Base-by-base conservation (phyloP, 2,329 filamentous ascomycete genomes). In the Botryosphaeria dothidea region DNA sequence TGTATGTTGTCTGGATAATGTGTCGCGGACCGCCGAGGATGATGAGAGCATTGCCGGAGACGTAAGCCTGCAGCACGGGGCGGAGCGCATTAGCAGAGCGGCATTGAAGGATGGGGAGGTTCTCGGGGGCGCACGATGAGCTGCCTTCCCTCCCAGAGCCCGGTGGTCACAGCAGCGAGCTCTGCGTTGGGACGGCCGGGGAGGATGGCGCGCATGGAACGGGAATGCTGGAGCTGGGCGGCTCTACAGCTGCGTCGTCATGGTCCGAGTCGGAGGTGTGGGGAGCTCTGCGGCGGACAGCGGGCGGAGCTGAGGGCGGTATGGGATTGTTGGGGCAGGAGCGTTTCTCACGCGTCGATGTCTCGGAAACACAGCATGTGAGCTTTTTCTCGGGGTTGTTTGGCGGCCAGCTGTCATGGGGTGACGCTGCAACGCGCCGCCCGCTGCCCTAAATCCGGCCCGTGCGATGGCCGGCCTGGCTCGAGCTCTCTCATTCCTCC, bases 1-100 rank as follows among this genome's bases (percentile, higher is more conserved):
- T 89, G 80, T 97, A 96, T 70, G 96, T 90, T 3, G 93, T 97
- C 78, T 99, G 95, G 36, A 97, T 79, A 68, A 97, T 86, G 86
- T 67, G 89, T 84, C 61, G 91, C 86, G 58, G 88, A 45, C 63
- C 63, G 52, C 41, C 62, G 70, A 98, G 88, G 71, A 99, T 89
- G 62, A 95, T 88, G 69, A 98, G 87, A 67, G 92, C 92, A 78
- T 90, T 91, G 72, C 94, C 94, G 66, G 92, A 95, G 69, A 97
- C 90, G 79, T 98, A 99, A 60, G 88, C 87, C 92, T 96, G 67
- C 62, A 51, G 48, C 54, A 58, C 66, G 31, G 64, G 65, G 68
- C 49, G 31, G 45, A 52, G 27, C n/a, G 29, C 29, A 29, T 62
- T 49, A 65, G 61, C 45, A 31, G 52, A 41, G 48, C 23, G 38